Base-by-base conservation (phyloP, 2,329 filamentous ascomycete species). In the Fusarium longipes region DNA sequence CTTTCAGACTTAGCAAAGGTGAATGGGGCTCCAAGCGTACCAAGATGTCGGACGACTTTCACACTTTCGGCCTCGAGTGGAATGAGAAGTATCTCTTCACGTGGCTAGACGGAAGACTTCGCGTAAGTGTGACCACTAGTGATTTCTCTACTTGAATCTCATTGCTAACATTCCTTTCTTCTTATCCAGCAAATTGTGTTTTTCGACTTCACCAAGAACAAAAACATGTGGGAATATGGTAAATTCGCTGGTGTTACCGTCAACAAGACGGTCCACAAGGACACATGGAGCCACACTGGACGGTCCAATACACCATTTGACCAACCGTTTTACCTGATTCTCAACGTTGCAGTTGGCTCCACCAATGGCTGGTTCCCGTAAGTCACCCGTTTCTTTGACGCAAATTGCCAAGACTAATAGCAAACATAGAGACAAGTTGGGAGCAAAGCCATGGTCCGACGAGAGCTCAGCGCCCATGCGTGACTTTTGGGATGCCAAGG, bases 21-120 rank as follows among this genome's bases (percentile, higher is more conserved):
- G 72, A 72, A 36, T 74, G 74, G 65, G 68, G 67, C 17, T 68
- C 77, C 14, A 72, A 74, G 38, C 73, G 78, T 38, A 68, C 67
- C 3, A 73, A 79, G 38, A 82, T 79, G 54, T 76, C 77, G 12
- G 70, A 80, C 3, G 65, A 64, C 2, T 85, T 81, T 69, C 82
- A 85, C 69, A 85, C 81, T 1, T 86, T 80, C 54, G 84, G 83
- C 1, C 58, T 86, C 7, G 82, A 85, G 67, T 86, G 84, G 84
- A 78, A 76, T 22, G 77, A 82, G 63, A 80, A 83, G 45, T 84
- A 85, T 71, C 74, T 86, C 15, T 85, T 82, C 73, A 83, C 82
- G 4, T 86, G 82, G 69, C 74, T 85, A 7, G 82, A 86, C 61
- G 79, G 76, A 40, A 77, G 79, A 3, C 75, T 82, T 14, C 73